Evolutionary conservation across 2,329 filamentous ascomycete species (phyloP), one percentile per base, ranked within the genome.

Genomic region (Metarhizium brunneum): DNA sequence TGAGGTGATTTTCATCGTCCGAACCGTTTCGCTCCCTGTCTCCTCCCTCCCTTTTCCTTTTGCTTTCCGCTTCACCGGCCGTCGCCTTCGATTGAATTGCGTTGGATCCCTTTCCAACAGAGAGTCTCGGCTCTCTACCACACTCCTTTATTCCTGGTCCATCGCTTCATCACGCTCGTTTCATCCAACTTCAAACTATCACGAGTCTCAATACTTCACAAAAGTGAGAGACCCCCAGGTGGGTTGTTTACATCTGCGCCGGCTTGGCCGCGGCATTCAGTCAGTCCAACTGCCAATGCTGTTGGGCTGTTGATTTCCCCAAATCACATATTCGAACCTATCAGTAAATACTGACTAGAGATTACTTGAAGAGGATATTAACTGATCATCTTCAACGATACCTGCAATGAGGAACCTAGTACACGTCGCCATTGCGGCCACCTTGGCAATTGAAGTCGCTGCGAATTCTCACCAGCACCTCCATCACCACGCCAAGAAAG

Each of bases 391-490:
- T 25, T 40, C 35, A 38, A 49, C 47, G n/a, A 56, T 32, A 42
- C 14, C 47, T 36, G 36, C 47, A 47, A 61, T 62, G 59, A 62
- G 56, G 53, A 56, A 52, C 30, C 43, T 61, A 58, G 61, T 77
- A 62, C 73, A 74, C 56, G 68, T 77, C 61, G 75, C 79, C 66
- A 65, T 82, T 57, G 76, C 77, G 71, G 80, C 78, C 56, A 74
- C 78, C 45, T 62, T 82, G 54, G 78, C 77, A 58, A 73, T 72
- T 48, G 71, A 80, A 54, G 79, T 74, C 56, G 75, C 76, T 52
- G 85, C 85, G 35, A 78, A 84, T 57, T 79, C 82, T 65, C 83
- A 87, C 68, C 71, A 74, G 58, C 84, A 86, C 67, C 77, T 77
- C 57, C 83, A 82, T 61, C 70, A 77, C 63, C 83, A 84, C 67